Conservation (phyloP, 805 yeast genomes). For the Danielia reshetovae region DNA sequence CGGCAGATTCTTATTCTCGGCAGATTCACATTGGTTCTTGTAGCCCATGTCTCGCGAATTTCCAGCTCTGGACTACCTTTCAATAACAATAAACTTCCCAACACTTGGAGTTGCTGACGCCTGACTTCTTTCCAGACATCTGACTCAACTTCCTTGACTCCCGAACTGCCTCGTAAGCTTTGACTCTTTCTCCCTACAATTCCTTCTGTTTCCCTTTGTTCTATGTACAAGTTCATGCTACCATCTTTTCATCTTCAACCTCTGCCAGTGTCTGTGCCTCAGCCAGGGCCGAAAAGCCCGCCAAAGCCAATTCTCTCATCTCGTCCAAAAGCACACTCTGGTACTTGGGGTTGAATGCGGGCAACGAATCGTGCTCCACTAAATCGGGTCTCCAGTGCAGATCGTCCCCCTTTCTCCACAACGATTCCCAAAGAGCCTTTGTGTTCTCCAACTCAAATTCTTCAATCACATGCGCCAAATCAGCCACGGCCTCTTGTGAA, state of each 20-base stretch:
- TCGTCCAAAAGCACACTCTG: slow-evolving; percentile 64
- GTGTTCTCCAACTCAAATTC: slow-evolving; percentile 49
- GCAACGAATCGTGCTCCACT: slow-evolving; percentile 60
- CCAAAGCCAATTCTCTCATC: slow-evolving; percentile 41
- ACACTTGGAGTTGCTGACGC: no score
- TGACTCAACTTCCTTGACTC: no score
- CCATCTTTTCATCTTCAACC: neutral
- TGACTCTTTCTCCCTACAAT: slow-evolving; percentile 2
- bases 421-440: slow-evolving; percentile 74
- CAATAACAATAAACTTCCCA: no score
- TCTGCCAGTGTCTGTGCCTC: slow-evolving; percentile 7
- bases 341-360: slow-evolving; percentile 58
- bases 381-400: slow-evolving; percentile 61
- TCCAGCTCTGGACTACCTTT: no score
- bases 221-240: slow-evolving; percentile 7
- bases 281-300: slow-evolving; percentile 28
- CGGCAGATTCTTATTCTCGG: no score
- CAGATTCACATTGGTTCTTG: no score
- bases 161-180: no score
- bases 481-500: slow-evolving; percentile 89
- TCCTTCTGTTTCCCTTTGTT: slow-evolving; percentile 1
- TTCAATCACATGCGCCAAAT: slow-evolving; percentile 65
- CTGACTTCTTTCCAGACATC: no score
- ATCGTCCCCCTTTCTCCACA: slow-evolving; percentile 83
- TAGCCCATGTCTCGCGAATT: no score